Conservation (phyloP, 257 asterid genomes). For the Scutellaria minor region DNA sequence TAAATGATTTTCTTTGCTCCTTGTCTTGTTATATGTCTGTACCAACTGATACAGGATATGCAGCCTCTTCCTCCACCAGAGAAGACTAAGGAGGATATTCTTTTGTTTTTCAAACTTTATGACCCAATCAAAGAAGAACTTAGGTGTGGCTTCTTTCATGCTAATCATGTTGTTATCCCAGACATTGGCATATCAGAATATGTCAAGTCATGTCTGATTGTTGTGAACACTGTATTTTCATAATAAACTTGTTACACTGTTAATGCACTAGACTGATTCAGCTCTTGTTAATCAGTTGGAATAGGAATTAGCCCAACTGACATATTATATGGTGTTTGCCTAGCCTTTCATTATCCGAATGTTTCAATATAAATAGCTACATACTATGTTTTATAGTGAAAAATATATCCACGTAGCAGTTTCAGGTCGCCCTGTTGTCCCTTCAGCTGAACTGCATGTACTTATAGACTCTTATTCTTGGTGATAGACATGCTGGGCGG, state of each 20-base stretch:
- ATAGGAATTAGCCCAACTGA: conserved; percentile 2
- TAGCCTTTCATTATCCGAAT: neutral
- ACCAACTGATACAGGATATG: conserved; percentile 53
- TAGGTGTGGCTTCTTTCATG: conserved; percentile 43
- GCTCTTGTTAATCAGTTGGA: conserved; percentile 7
- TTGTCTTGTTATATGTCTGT: conserved; percentile 17
- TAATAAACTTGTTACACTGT: conserved; percentile 22
- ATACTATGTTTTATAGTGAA: neutral
- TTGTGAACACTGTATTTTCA: conserved; percentile 2
- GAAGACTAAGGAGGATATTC: conserved; percentile 73
- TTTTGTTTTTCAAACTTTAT: conserved; percentile 73
- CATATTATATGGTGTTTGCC: conserved; percentile 3
- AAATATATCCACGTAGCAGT: neutral
- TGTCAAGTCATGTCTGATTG: conserved; percentile 16
- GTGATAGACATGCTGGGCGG: conserved; percentile 67
- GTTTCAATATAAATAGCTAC: neutral
- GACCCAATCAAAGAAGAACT: conserved; percentile 77
- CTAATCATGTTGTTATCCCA: conserved; percentile 26
- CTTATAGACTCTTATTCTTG: conserved; percentile 20
- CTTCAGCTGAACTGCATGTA: conserved; percentile 20
- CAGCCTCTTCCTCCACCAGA: conserved; percentile 63
- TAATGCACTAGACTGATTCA: neutral
- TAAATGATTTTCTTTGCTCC: conserved; percentile 23
- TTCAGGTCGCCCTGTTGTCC: neutral
- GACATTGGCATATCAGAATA: conserved; percentile 3